phyloP scores from a whole-genome alignment of 208 protist species.

The Naegleria gruberi region DNA sequence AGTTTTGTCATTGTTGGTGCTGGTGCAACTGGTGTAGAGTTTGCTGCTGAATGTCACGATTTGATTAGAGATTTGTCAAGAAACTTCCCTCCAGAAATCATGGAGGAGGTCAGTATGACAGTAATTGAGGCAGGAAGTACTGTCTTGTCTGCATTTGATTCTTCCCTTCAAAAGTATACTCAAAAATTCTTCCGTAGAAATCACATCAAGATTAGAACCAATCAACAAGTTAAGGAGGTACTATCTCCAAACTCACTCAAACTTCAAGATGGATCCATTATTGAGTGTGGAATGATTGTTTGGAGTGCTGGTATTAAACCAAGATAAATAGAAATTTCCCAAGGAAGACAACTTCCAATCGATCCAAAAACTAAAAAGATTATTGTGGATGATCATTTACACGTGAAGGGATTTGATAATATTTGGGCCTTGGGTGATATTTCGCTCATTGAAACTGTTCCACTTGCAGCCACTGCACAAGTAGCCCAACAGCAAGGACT shows the following conservation, averaged over 20 bases:
- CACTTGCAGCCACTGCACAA: slow-evolving; percentile 33
- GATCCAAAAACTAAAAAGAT: not conserved
- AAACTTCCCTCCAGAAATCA: slow-evolving; percentile 39
- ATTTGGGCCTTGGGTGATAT: slow-evolving; percentile 38
- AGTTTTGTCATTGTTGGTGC: slow-evolving; percentile 73
- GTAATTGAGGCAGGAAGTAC: not conserved
- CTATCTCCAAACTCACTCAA: not conserved
- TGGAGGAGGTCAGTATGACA: not conserved
- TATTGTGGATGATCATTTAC: not conserved
- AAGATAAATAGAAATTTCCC: not conserved
- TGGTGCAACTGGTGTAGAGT: slow-evolving; percentile 75
- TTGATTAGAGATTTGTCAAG: slow-evolving; percentile 74
- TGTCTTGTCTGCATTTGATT: not conserved
- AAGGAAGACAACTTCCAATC: not conserved
- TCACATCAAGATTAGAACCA: not conserved
- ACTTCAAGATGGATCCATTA: not conserved
- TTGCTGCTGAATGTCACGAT: slow-evolving; percentile 69
- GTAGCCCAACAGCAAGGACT: slow-evolving; percentile 35
- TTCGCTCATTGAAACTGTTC: not conserved
- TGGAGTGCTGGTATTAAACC: slow-evolving; percentile 30
- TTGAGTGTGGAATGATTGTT: slow-evolving; percentile 24
- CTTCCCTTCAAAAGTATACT: not conserved
- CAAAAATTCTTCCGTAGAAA: not conserved
- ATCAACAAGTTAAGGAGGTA: not conserved
- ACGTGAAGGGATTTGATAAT: slow-evolving; percentile 24